Evolutionary conservation across 2,329 filamentous ascomycete species (phyloP), one percentile per base, ranked within the genome.

Genomic region (Decorospora gaudefroyi): DNA sequence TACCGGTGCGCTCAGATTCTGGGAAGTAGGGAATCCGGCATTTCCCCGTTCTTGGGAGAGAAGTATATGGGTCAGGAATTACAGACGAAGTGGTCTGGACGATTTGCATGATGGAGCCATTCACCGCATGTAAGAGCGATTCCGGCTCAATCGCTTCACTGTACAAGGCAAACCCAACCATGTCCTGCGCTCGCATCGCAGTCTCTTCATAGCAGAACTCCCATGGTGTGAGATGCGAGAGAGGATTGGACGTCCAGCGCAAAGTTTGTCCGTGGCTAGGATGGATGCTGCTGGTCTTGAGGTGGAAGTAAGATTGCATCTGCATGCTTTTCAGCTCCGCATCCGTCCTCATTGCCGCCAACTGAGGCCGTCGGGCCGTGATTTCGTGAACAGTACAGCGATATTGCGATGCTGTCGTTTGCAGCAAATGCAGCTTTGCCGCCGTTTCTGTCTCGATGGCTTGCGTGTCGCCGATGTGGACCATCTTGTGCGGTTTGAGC

Each of bases 281-380:
- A 13, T 25, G 41, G 53, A 35, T 28, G 55, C 53, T 15, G 45
- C 46, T 19, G 31, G 40, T 19, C 45, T 42, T 33, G 34, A 53
- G 62, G 62, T 92, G 88, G 59, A 92, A 89, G 57, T 91, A 92
- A 0, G 87, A 85, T 77, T 90, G 84, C n/a, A 78, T 82, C 55
- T 90, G 86, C 85, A 92, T 90, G 4, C 79, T 78, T 36, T 86
- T 75, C 2, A 88, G 69, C 49, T 91, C 83, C 0, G 81, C 77
- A 0, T 86, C 78, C 7, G 84, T 87, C 25, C 84, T 75, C 3
- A 78, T 72, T 1, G 75, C 44, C 8, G 35, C 19, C 2, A 35
- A 35, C 8, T 40, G 32, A 3, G 49, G 51, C 13, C 84, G 79
- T 1, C 61, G 57, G 1, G 85, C 84, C 4, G 84, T 79, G 4